Evolutionary conservation across 306 rosid species (phyloP), one percentile per base, ranked within the genome.

Genomic region (Rubus idaeus): DNA sequence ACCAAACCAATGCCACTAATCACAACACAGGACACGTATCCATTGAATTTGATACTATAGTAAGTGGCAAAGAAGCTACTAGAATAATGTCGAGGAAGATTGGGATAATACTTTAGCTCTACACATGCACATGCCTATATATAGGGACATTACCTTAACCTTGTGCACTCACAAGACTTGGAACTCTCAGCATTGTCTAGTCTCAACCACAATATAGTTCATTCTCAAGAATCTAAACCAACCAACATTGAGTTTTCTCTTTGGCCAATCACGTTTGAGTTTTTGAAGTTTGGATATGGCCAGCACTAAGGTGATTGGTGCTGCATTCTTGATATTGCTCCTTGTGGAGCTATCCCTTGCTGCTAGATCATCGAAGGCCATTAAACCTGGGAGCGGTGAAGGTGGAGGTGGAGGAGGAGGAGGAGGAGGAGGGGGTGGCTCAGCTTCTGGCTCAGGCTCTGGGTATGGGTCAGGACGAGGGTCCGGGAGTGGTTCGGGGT

Each of bases 311-410:
- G 77, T 83, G 76, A 64, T 85, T 37, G 95, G 88, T 73, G 82
- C 63, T 55, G 83, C 70, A 73, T 77, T 94, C 77, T 65, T 87
- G 86, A 83, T 76, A 71, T 83, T 94, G 86, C 77, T 94, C 37
- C 55, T 89, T 81, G 69, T 85, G 35, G 93, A 94, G 73, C 18
- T 89, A 9, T 76, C 98, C 58, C 74, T 83, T 57, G 96, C 94
- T 12, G 88, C 88, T 23, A 84, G 94, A 60, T 49, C 79, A 39
- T 2, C 70, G 23, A n/a, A 66, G 80, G 80, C 52, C 11, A 10
- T 35, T 13, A 77, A 10, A 21, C 76, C 53, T n/a, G 58, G 82
- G 0, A 69, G 79, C 0, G 87, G 90, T 0, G 84, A 84, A 0
- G 86, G 87, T 0, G 85, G 86, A 0, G 91, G 91, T 0, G 80